A percentile compares a stretch with the other conserved stretches of the same genome.
phyloP scores from a whole-genome alignment of 306 rosid genomes.

The Acmispon strigosus region DNA sequence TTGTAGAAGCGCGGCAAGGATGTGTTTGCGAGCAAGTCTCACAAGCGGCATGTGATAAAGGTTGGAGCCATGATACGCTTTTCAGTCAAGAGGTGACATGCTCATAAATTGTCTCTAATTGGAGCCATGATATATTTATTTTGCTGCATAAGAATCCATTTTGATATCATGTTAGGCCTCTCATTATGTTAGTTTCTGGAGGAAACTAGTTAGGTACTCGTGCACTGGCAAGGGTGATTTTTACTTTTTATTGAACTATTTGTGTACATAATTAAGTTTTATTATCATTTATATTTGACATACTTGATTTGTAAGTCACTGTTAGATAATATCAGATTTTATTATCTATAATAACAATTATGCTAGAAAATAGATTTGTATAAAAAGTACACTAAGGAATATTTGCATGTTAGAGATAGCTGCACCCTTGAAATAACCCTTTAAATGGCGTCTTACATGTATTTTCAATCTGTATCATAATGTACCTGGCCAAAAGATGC shows the following conservation, averaged over 20 bases:
- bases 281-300: too few species aligned
- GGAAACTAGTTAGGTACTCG: too few species aligned
- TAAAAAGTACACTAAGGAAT: too few species aligned
- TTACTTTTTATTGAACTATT: neutral
- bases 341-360: too few species aligned
- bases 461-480: neutral
- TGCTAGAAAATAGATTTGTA: too few species aligned
- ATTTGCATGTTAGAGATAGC: too few species aligned
- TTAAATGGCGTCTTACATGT: neutral
- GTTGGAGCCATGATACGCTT: slow-evolving; percentile 64
- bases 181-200: neutral
- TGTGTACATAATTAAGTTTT: neutral
- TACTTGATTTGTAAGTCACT: too few species aligned
- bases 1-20: slow-evolving; percentile 61
- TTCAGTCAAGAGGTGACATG: slow-evolving; percentile 68
- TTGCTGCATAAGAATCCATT: neutral
- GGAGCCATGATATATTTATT: neutral
- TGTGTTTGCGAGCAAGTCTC: slow-evolving; percentile 49
- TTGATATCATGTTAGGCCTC: neutral
- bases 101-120: slow-evolving; percentile 1
- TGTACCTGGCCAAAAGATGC: neutral
- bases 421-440: neutral
- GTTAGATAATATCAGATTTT: too few species aligned
- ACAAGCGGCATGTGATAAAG: slow-evolving; percentile 78
- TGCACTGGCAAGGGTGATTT: too few species aligned